Conservation (phyloP, 208 protist genomes). For the Naegleria lovaniensis region DNA sequence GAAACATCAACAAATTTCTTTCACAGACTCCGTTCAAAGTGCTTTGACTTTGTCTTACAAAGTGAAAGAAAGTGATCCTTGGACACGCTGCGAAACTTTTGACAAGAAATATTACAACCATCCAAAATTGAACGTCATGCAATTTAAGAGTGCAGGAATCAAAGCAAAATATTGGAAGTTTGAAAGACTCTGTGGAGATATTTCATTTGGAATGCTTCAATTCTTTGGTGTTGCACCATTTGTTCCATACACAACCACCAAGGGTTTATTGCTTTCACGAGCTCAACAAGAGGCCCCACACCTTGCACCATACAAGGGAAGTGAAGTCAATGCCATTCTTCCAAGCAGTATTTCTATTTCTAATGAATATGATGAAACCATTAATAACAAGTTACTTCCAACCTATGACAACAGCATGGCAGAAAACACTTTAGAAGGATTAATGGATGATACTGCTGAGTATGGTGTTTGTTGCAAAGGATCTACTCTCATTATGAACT, state of each 20-base stretch:
- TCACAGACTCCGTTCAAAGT: not conserved
- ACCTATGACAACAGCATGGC: not conserved
- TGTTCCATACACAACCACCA: not conserved
- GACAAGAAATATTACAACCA: not conserved
- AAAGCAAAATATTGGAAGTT: not conserved
- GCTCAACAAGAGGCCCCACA: not conserved
- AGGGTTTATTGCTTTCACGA: not conserved
- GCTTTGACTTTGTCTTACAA: not conserved
- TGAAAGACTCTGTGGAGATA: not conserved
- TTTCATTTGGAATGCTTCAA: not conserved
- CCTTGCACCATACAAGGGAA: not conserved
- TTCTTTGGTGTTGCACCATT: not conserved
- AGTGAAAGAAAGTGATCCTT: not conserved
- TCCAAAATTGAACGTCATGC: not conserved
- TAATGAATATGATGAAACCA: not conserved
- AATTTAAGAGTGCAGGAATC: not conserved
- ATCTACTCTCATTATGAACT: not conserved
- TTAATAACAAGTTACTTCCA: not conserved
- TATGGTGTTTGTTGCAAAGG: not conserved
- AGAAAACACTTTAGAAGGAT: not conserved
- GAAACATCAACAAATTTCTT: not conserved
- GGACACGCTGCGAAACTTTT: not conserved
- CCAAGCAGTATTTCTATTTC: not conserved
- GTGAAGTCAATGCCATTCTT: not conserved
- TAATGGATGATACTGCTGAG: not conserved